These are phyloP conservation scores for Melanogaster broomeanus DNA, from an alignment of 768 basidiomycete species.

Conservation along the genomic window DNA sequence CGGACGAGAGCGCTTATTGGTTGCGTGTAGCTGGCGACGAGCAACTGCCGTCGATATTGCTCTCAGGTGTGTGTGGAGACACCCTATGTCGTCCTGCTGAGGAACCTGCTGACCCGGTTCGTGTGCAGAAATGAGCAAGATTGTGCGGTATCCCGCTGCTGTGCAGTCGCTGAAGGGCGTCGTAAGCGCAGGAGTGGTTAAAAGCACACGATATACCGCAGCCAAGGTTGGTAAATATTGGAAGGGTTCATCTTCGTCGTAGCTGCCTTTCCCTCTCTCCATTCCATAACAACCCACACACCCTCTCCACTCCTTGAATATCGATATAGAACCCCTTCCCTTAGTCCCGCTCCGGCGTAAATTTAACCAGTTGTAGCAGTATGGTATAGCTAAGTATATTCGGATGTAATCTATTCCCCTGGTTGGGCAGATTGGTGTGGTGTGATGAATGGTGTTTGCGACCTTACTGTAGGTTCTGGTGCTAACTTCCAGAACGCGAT, in stretches of 20 bases:
- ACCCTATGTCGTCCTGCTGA: background rate
- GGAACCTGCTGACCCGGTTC: background rate
- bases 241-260: slow-evolving; percentile 32
- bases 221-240: slow-evolving; percentile 91
- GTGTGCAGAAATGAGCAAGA: slow-evolving; percentile 65
- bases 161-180: slow-evolving; percentile 86
- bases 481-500: no score
- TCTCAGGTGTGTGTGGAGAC: slow-evolving; percentile 48
- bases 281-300: background rate
- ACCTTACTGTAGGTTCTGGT: no score
- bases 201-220: slow-evolving; percentile 72
- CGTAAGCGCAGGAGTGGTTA: slow-evolving; percentile 76
- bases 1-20: slow-evolving; percentile 80
- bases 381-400: slow-evolving; percentile 11
- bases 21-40: slow-evolving; percentile 66
- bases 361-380: slow-evolving; percentile 18
- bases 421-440: background rate
- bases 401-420: slow-evolving; percentile 19
- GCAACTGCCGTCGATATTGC: slow-evolving; percentile 51
- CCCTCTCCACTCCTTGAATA: slow-evolving; percentile 9
- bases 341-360: background rate
- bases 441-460: background rate
- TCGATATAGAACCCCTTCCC: background rate
- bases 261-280: background rate
- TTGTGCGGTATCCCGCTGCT: slow-evolving; percentile 83